Conservation (phyloP, 2,329 filamentous ascomycete species). For the Tolypocladium amazonense region DNA sequence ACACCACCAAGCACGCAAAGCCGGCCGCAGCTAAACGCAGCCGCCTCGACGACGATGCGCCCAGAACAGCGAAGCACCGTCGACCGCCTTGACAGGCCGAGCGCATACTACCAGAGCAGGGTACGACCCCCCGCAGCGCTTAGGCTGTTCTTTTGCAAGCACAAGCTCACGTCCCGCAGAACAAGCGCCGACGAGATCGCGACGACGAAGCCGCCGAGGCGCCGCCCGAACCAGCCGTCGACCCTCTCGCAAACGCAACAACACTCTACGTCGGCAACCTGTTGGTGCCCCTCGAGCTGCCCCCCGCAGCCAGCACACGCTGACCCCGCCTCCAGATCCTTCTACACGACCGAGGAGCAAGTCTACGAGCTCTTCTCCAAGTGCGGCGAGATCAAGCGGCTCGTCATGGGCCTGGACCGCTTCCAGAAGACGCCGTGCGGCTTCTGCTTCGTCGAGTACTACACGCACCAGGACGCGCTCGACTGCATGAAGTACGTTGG, state of each 20-base stretch:
- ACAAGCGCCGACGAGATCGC: slow-evolving; percentile 60
- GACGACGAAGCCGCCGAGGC: slow-evolving; percentile 40
- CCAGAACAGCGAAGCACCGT: slow-evolving; percentile 56
- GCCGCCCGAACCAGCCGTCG: slow-evolving; percentile 38
- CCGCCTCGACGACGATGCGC: slow-evolving; percentile 27
- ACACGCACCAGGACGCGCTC: slow-evolving; percentile 91
- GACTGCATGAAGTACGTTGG: slow-evolving; percentile 99
- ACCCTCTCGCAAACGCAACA: slow-evolving; percentile 76
- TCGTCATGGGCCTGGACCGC: slow-evolving; percentile 94
- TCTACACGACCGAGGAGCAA: slow-evolving; percentile 98
- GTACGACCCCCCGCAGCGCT: slow-evolving; percentile 50
- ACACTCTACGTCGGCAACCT: slow-evolving; percentile 97
- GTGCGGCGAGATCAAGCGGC: slow-evolving; percentile 94
- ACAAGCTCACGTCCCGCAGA: slow-evolving; percentile 31
- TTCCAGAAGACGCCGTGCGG: slow-evolving; percentile 97
- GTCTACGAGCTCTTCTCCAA: slow-evolving; percentile 95
- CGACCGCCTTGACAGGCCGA: slow-evolving; percentile 85
- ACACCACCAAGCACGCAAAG: not conserved
- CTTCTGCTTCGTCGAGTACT: slow-evolving; percentile 99
- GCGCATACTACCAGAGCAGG: slow-evolving; percentile 81
- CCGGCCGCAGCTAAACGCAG: not conserved
- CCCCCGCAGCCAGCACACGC: slow-evolving; percentile 1
- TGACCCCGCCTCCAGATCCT: slow-evolving; percentile 49
- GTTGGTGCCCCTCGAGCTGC: slow-evolving; percentile 29
- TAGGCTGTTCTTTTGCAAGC: too few species aligned